These are phyloP conservation scores for Trichoderma sp. DNA, from an alignment of 2,329 filamentous ascomycete genomes.

Conservation along the genomic window DNA sequence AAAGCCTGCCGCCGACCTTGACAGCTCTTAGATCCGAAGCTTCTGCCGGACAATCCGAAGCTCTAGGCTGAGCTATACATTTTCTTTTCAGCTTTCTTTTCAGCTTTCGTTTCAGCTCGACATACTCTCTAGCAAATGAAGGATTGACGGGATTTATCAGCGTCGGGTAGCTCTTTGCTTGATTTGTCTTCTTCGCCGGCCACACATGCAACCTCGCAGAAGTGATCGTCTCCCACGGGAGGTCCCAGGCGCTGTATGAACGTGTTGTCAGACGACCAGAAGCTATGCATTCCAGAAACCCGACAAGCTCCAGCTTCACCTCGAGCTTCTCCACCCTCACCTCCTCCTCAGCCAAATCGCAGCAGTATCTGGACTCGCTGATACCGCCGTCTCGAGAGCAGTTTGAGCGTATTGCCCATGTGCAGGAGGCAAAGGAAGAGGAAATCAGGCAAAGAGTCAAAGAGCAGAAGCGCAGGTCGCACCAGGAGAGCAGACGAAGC, in stretches of 20 bases:
- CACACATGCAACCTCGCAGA: constrained; percentile 27
- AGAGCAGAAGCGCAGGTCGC: constrained; percentile 43
- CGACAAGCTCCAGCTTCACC: constrained; percentile 27
- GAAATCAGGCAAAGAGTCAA: constrained; percentile 48
- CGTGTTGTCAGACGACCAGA: not conserved
- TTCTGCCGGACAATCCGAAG: constrained; percentile 15
- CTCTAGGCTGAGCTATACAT: not conserved
- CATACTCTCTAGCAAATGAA: not conserved
- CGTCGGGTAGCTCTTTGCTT: not conserved
- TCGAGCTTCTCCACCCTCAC: constrained; percentile 23
- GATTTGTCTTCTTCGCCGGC: not conserved
- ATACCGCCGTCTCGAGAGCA: constrained; percentile 50
- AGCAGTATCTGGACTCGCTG: constrained; percentile 55
- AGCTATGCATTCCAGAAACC: constrained; percentile 1
- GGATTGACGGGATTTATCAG: not conserved
- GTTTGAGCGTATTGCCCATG: constrained; percentile 51
- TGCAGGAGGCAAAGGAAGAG: constrained; percentile 53
- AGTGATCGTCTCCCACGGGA: constrained; percentile 21
- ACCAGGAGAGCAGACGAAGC: constrained; percentile 38
- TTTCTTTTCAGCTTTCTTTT: not conserved
- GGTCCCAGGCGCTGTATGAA: constrained; percentile 12
- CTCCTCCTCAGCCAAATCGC: constrained; percentile 34
- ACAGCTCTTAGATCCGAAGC: constrained; percentile 1
- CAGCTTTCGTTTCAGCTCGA: not conserved
- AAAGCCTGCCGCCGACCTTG: constrained; percentile 1